A percentile compares a stretch with the other conserved stretches of the same genome.
Conservation (phyloP, 345 rosid genomes). For the Eucalyptus polyanthemos region DNA sequence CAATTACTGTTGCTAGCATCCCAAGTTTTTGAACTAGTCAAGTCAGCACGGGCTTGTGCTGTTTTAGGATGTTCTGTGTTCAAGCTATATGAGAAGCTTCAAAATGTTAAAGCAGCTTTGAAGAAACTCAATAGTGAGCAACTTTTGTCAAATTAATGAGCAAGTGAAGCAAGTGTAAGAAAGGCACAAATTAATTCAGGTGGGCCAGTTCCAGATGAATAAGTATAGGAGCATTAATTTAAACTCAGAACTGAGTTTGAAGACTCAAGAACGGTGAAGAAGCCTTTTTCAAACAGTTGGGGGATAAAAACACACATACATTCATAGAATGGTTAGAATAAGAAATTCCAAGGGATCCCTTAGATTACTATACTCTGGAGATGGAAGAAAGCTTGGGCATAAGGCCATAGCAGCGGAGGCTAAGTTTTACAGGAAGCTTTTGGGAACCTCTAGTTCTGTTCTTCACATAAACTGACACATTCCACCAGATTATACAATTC, state of each 20-base stretch:
- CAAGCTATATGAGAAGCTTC: not conserved
- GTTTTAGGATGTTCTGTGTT: not conserved
- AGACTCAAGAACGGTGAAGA: not conserved
- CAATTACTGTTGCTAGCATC: not conserved
- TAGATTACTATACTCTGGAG: not conserved
- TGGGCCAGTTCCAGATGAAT: not conserved
- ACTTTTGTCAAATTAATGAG: not conserved
- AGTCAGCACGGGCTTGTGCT: not conserved
- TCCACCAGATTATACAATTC: not conserved
- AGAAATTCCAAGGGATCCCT: not conserved
- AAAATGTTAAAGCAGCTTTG: not conserved
- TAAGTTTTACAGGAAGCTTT: not conserved
- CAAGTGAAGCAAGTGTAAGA: not conserved
- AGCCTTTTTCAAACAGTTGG: not conserved
- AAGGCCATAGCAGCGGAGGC: not conserved
- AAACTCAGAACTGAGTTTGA: not conserved
- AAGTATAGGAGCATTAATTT: not conserved
- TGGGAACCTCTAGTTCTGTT: not conserved
- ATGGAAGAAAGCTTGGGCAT: not conserved
- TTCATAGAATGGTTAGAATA: not conserved
- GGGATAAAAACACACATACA: not conserved
- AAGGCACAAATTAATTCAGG: not conserved
- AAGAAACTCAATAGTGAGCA: not conserved
- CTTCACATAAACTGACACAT: not conserved
- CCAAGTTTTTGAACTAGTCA: not conserved